A percentile compares a stretch with the other conserved stretches of the same genome.
phyloP scores from a whole-genome alignment of 2,329 filamentous ascomycete species.

The Aquanectria penicillioides region DNA sequence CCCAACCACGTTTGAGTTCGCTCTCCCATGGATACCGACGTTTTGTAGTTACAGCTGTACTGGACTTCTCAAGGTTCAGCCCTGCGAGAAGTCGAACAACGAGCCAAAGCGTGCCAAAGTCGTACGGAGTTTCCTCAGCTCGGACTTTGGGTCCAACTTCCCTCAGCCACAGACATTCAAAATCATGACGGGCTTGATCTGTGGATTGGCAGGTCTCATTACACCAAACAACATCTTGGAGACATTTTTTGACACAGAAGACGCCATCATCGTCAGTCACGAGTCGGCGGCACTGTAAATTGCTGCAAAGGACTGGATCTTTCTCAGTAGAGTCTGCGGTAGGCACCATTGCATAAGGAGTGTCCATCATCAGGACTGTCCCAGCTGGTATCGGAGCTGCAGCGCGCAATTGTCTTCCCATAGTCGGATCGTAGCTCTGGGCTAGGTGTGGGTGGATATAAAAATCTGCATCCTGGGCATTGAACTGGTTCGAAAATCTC shows the following conservation, averaged over 20 bases:
- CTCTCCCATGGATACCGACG: slow-evolving; percentile 19
- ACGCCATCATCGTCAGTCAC: slow-evolving; percentile 24
- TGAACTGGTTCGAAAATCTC: slow-evolving; percentile 22
- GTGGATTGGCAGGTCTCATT: slow-evolving; percentile 31
- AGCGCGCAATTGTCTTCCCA: slow-evolving; percentile 40
- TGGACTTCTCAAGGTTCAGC: slow-evolving; percentile 31
- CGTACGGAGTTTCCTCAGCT: slow-evolving; percentile 39
- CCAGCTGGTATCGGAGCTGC: slow-evolving; percentile 35
- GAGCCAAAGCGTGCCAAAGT: slow-evolving; percentile 43
- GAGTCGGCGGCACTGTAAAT: slow-evolving; percentile 36
- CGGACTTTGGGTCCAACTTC: slow-evolving; percentile 20
- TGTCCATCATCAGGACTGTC: slow-evolving; percentile 41
- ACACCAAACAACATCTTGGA: slow-evolving; percentile 42
- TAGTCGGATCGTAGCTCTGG: slow-evolving; percentile 38
- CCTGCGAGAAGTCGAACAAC: slow-evolving; percentile 42
- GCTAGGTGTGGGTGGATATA: slow-evolving; percentile 36
- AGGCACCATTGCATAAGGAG: slow-evolving; percentile 42
- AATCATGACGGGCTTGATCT: slow-evolving; percentile 37
- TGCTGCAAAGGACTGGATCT: slow-evolving; percentile 41
- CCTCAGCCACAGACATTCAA: slow-evolving; percentile 41
- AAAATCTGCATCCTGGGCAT: slow-evolving; percentile 30
- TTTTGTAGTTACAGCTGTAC: neutral
- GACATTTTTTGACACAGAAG: slow-evolving; percentile 33
- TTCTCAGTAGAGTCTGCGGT: slow-evolving; percentile 26
- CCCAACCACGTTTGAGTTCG: slow-evolving; percentile 39